phyloP scores from a whole-genome alignment of 2,329 filamentous ascomycete genomes.

The Trichoderma arundinaceum region DNA sequence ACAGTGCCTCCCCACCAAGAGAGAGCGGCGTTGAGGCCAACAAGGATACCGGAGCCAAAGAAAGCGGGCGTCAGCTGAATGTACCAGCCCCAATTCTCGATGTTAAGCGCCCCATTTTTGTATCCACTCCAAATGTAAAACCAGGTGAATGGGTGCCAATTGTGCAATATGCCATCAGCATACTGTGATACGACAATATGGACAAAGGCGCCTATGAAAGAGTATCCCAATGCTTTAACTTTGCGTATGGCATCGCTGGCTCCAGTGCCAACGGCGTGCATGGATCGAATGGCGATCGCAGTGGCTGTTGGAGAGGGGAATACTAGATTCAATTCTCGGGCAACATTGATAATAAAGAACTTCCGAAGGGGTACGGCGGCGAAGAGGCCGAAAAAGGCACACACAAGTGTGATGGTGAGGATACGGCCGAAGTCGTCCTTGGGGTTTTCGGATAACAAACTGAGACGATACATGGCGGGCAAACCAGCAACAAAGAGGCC shows the following conservation, averaged over 20 bases:
- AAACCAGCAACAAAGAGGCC: conserved; percentile 64
- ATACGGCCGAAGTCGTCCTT: conserved; percentile 62
- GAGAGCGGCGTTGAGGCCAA: conserved; percentile 59
- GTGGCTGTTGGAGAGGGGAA: conserved; percentile 66
- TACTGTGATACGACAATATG: conserved; percentile 65
- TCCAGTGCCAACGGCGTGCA: conserved; percentile 62
- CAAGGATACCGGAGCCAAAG: conserved; percentile 61
- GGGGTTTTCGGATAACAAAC: conserved; percentile 55
- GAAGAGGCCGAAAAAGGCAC: conserved; percentile 68
- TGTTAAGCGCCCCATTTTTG: conserved; percentile 55
- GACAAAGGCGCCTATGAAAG: conserved; percentile 57
- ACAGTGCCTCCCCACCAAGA: conserved; percentile 64
- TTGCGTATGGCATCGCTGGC: conserved; percentile 60
- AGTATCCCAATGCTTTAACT: conserved; percentile 58
- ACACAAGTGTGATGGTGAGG: conserved; percentile 64
- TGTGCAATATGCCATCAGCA: conserved; percentile 63
- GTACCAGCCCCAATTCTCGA: conserved; percentile 67
- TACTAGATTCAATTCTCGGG: conserved; percentile 63
- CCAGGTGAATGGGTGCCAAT: conserved; percentile 61
- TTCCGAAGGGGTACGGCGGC: conserved; percentile 68
- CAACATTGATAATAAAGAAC: conserved; percentile 71
- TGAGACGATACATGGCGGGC: conserved; percentile 64
- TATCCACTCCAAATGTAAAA: conserved; percentile 62
- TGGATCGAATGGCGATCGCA: conserved; percentile 63
- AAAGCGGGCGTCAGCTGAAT: conserved; percentile 66